Evolutionary conservation across 169 alveolate species (phyloP).

Genomic region (Plasmodium chabaudi): DNA sequence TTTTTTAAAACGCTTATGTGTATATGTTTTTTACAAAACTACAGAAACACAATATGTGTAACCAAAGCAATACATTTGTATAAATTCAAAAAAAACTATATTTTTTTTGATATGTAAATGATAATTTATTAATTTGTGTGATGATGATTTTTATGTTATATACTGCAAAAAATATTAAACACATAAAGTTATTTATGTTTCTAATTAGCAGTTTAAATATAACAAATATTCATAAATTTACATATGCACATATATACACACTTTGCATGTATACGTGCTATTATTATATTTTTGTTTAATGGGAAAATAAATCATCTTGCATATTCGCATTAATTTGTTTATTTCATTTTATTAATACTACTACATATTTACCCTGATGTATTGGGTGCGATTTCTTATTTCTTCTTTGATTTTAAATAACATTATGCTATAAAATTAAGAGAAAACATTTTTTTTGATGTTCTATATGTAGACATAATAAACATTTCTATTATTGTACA

Average conservation of each 20-base stretch:
- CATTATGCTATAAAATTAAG: not conserved
- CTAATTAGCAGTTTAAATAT: not conserved
- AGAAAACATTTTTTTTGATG: not conserved
- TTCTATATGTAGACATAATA: not conserved
- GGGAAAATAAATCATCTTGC: not conserved
- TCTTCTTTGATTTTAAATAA: not conserved
- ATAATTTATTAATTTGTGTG: not conserved
- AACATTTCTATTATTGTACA: not conserved
- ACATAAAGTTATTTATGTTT: not conserved
- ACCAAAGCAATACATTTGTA: not conserved
- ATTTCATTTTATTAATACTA: not conserved
- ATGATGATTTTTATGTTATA: not conserved
- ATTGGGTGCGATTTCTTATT: not conserved
- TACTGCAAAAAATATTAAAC: not conserved
- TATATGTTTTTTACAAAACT: not conserved
- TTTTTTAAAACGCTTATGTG: not conserved
- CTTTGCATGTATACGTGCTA: not conserved
- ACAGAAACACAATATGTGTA: not conserved
- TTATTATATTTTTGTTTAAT: not conserved
- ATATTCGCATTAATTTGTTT: slow-evolving; percentile 8
- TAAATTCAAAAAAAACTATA: slow-evolving; percentile 3
- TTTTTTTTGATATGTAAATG: not conserved
- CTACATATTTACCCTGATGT: too few species aligned
- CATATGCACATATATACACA: slow-evolving; percentile 10
- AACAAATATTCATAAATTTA: slow-evolving; percentile 16